phyloP scores from a whole-genome alignment of 805 yeast genomes.

The Saccharomycopsis sp. region DNA sequence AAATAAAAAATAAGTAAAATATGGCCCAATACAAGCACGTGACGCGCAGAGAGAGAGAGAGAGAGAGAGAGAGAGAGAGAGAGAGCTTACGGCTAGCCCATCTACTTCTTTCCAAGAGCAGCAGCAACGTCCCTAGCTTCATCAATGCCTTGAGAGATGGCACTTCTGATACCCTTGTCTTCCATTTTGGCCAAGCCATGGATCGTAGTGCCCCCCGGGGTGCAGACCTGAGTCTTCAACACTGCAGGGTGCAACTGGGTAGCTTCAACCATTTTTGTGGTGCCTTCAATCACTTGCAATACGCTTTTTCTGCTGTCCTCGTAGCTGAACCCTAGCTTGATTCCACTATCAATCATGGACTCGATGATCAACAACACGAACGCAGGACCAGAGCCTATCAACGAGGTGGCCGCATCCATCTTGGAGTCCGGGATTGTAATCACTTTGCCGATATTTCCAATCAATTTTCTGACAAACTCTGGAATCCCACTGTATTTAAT shows the following conservation, averaged over 20 bases:
- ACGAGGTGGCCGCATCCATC: slow-evolving; percentile 93
- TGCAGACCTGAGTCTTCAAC: slow-evolving; percentile 79
- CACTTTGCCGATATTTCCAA: slow-evolving; percentile 59
- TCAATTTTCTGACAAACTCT: slow-evolving; percentile 35
- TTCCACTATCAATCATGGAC: slow-evolving; percentile 88
- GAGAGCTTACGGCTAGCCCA: no score
- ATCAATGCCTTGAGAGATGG: slow-evolving; percentile 80
- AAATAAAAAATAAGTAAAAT: no score
- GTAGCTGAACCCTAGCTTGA: slow-evolving; percentile 86
- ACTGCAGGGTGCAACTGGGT: slow-evolving; percentile 85
- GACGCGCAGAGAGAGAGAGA: no score
- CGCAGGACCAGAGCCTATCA: slow-evolving; percentile 97
- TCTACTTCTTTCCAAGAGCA: slow-evolving; percentile 42
- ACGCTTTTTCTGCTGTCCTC: slow-evolving; percentile 79
- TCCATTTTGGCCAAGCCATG: slow-evolving; percentile 92
- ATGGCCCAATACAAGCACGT: no score
- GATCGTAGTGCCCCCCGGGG: slow-evolving; percentile 97
- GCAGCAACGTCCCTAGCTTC: slow-evolving; percentile 83
- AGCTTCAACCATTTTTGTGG: slow-evolving; percentile 79
- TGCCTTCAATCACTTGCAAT: slow-evolving; percentile 88
- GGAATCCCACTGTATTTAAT: slow-evolving; percentile 34
- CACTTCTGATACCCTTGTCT: slow-evolving; percentile 80
- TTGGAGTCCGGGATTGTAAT: slow-evolving; percentile 71
- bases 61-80: no score
- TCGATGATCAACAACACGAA: slow-evolving; percentile 84